Evolutionary conservation across 2,329 filamentous ascomycete genomes (phyloP).

Genomic region (Exutisphaerella laricina): DNA sequence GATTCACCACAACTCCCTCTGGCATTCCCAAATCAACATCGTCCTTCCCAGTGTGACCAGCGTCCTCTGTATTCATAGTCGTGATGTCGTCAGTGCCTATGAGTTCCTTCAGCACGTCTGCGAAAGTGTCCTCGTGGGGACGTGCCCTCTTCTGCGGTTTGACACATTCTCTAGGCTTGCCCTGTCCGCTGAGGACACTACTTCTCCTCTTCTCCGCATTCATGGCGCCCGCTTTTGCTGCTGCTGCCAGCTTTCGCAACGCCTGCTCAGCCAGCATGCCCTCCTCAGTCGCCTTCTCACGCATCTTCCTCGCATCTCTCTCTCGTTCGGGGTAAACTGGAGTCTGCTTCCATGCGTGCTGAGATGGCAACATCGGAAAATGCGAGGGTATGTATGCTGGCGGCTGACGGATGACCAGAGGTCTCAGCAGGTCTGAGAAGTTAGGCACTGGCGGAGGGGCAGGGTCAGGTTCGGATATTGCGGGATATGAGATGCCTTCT

Average conservation of each 20-base stretch:
- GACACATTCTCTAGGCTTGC: slow-evolving; percentile 20
- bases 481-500: slow-evolving; percentile 33
- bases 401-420: slow-evolving; percentile 46
- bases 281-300: slow-evolving; percentile 59
- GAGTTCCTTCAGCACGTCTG: slow-evolving; percentile 43
- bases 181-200: slow-evolving; percentile 25
- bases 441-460: slow-evolving; percentile 38
- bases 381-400: slow-evolving; percentile 53
- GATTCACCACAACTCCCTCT: slow-evolving; percentile 50
- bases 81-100: slow-evolving; percentile 34
- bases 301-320: slow-evolving; percentile 50
- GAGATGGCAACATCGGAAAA: slow-evolving; percentile 58
- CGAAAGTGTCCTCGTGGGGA: slow-evolving; percentile 47
- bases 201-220: slow-evolving; percentile 40
- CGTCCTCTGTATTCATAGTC: slow-evolving; percentile 25
- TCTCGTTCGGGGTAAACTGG: slow-evolving; percentile 55
- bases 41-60: slow-evolving; percentile 24
- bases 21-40: slow-evolving; percentile 29
- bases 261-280: slow-evolving; percentile 61
- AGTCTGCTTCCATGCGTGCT: slow-evolving; percentile 59
- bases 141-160: slow-evolving; percentile 30
- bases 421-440: slow-evolving; percentile 47
- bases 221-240: slow-evolving; percentile 45
- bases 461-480: slow-evolving; percentile 39
- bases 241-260: slow-evolving; percentile 53